Base-by-base conservation (phyloP, 140 eudicot species). In the Senecio squalidus region DNA sequence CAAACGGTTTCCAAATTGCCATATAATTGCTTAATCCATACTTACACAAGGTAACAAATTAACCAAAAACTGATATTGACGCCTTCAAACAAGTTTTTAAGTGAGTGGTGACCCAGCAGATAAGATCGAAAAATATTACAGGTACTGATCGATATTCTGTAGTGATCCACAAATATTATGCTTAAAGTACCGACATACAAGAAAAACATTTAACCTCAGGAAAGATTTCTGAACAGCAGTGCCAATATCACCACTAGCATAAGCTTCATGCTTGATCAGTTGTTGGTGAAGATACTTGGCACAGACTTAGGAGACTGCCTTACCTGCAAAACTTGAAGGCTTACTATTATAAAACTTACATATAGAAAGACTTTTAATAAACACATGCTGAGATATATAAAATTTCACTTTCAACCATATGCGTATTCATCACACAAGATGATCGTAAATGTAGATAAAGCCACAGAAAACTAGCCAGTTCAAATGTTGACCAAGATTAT, bases 251-350 rank as follows among this genome's bases (percentile, higher is more conserved):
- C 97, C 95, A 69, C 70, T 75, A 44, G 40, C 22, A 55, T 75
- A 78, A 20, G 97, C 88, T 68, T 90, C 97, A 73, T 78, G 76
- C 71, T 83, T 80, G 58, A 80, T 69, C 66, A 90, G 67, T 76
- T 92, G 94, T 74, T 76, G 87, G 68, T 90, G 97, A 63, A 90
- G 94, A 67, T 69, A 78, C 76, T 80, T 90, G 17, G 95, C 94
- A 66, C 95, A 90, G 64, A 85, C 85, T 74, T 76, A 83, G 25
- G 97, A 82, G 51, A 90, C 97, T 31, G 81, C 75, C 64, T 83
- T 75, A 28, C 97, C 97, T 85, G 75, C 49, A 76, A 52, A 49
- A 50, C 50, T 33, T 23, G 60, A 64, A 43, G 23, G 47, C 49
- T 26, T 64, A 44, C 59, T n/a, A 43, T 39, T 26, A 55, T 10